These are phyloP conservation scores for Aurifilum marmelostoma DNA, from an alignment of 2,329 filamentous ascomycete genomes.

Conservation along the genomic window DNA sequence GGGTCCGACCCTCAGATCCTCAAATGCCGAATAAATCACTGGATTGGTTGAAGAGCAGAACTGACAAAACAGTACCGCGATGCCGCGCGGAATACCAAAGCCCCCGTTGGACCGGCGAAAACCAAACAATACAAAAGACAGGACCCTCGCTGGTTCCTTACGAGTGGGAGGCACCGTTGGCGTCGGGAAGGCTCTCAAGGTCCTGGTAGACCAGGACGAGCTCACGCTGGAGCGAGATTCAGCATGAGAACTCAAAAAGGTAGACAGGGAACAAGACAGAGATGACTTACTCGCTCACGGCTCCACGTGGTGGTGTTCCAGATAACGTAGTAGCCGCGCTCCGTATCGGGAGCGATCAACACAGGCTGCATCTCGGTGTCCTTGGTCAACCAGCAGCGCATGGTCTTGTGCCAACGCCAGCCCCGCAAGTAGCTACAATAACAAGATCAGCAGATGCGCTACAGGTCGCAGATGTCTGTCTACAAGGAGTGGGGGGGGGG, in stretches of 20 bases:
- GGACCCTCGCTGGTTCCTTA: not conserved
- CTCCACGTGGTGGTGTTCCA: conserved; percentile 67
- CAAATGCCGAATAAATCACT: conserved; percentile 1
- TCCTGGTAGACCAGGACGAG: conserved; percentile 65
- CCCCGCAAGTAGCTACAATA: conserved; percentile 59
- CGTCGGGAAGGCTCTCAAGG: conserved; percentile 51
- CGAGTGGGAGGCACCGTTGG: conserved; percentile 18
- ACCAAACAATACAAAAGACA: not conserved
- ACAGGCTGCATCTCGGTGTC: conserved; percentile 68
- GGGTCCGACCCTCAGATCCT: not conserved
- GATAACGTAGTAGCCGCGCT: conserved; percentile 68
- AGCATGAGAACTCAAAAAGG: conserved; percentile 16
- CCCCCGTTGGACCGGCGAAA: not conserved
- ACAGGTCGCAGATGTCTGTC: not conserved
- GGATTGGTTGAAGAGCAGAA: not conserved
- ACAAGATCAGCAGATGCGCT: not conserved
- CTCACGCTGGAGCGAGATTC: conserved; percentile 51
- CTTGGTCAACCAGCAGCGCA: conserved; percentile 69
- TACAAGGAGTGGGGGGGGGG: not conserved
- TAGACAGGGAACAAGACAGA: not conserved
- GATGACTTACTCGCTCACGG: conserved; percentile 61
- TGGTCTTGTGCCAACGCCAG: conserved; percentile 71
- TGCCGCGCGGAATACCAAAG: not conserved
- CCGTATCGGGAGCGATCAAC: conserved; percentile 59
- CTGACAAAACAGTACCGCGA: not conserved